Base-by-base conservation (phyloP, 129 eudicot species). In the Ambrosia artemisiifolia region DNA sequence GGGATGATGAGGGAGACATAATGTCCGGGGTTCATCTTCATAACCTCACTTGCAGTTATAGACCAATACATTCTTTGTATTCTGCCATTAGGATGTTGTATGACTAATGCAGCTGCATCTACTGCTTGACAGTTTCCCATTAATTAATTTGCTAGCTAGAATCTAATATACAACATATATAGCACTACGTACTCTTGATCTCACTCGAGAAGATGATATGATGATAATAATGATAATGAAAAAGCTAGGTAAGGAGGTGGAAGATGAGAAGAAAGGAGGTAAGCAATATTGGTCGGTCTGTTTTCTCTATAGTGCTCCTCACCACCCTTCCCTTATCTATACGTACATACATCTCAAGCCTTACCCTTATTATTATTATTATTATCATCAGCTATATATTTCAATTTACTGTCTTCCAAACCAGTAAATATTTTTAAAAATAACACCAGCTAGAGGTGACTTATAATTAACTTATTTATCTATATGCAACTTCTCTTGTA, bases 111-210 rank as follows among this genome's bases (percentile, higher is more conserved):
- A 43, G 96, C 98, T 53, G 95, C 95, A 82, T 94, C 98, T 49
- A 93, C 83, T 10, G 98, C 92, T 38, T 93, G 98, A 62, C 98
- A 94, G 71, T 94, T 94, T 28, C 98, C 98, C 98, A 93, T 68
- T 30, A 1, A 93, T 68, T 30, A 1, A 3, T 56, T 4, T 20
- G 35, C 74, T 24, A 62, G 34, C 61, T 47, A 74, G 28, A 24
- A 24, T 24, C 1, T 24, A 24, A 24, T 24, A 24, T 24, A 24
- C 28, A 24, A 24, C 1, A 0, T 24, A 1, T 1, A n/a, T 24
- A 24, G 28, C 28, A 24, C 1, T 24, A 24, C 28, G 28, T 24
- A 24, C 28, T 55, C 42, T 46, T 44, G 0, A 67, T 78, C 49
- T 65, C 63, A 33, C 50, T 53, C 33, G 20, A 17, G 24, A 42